phyloP scores from a whole-genome alignment of 495 filamentous ascomycete genomes.

The Pseudomonodictys pantanalensis region DNA sequence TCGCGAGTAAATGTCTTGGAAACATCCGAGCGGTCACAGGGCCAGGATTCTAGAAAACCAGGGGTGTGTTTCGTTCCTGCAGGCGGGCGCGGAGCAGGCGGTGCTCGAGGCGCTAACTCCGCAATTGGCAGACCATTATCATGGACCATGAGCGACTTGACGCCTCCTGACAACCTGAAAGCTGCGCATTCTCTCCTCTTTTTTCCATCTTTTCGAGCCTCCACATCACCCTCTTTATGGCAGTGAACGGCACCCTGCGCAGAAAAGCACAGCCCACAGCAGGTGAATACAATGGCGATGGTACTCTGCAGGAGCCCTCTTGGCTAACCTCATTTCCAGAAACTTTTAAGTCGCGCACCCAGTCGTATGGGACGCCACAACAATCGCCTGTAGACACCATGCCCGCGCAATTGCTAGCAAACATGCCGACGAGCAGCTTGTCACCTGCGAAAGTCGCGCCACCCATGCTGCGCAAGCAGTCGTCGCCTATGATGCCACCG shows the following conservation, averaged over 20 bases:
- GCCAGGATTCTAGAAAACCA: neutral
- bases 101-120: neutral
- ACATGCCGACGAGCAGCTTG: neutral
- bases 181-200: too few relatives aligned
- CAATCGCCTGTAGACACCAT: conserved; percentile 25
- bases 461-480: conserved; percentile 29
- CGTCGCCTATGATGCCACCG: conserved; percentile 61
- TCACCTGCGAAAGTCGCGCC: neutral
- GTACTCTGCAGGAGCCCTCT: neutral
- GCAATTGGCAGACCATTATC: neutral
- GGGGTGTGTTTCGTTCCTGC: neutral
- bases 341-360: conserved; percentile 14
- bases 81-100: neutral
- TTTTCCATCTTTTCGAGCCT: neutral
- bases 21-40: neutral
- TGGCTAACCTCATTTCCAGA: neutral
- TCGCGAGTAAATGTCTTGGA: neutral
- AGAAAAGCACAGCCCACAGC: neutral
- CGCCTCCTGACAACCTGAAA: too few relatives aligned
- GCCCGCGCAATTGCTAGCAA: conserved; percentile 8
- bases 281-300: conserved; percentile 6
- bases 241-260: conserved; percentile 4
- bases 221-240: conserved; percentile 10
- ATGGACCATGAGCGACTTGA: too few relatives aligned
- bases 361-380: conserved; percentile 21